Evolutionary conservation across 495 filamentous ascomycete species (phyloP), one percentile per base, ranked within the genome.

Genomic region (Recurvomyces mirabilis): DNA sequence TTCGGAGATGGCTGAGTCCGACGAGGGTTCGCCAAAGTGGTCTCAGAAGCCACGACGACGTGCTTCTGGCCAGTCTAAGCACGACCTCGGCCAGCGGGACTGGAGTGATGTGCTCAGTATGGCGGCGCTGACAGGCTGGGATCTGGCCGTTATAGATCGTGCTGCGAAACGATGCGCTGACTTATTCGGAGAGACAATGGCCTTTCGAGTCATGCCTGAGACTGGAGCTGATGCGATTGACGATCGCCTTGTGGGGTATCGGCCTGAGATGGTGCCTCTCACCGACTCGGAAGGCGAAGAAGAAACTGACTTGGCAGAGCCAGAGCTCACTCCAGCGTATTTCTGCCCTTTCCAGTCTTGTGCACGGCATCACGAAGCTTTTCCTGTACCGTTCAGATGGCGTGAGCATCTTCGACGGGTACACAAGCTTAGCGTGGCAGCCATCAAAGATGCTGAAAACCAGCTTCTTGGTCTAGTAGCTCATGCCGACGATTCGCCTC

Each of bases 101-200:
- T 94, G 87, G 87, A 79, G 79, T 32, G 81, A 88, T 42, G 71
- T 91, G 1, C 59, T 93, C 23, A 81, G 82, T 7, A 63, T 84
- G 0, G 87, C 87, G 17, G 71, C 81, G 0, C 68, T 87, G 46
- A 72, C 68, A 1, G 84, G 81, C 0, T 81, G 83, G 57, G 63
- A 78, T 0, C 53, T 69, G 1, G 56, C 59, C 4, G 81, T 77
- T 4, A 65, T 93, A 6, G 68, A 72, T 31, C 71, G 81, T 36
- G 69, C 84, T 0, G 72, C 78, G 2, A 65, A 76, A 53, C 68
- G 87, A 26, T 94, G 87, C 55, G 69, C 76, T 1, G 68, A 69
- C 23, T 64, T 94, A 1, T 49, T 54, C 22, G 51, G 46, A 1
- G 46, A 54, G 25, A 22, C 23, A 4, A 41, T 45, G 25, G 22